Percentiles rank a stretch among this genome's conserved stretches.
Conservation (phyloP, 345 rosid species). For the Lepidium sativum region DNA sequence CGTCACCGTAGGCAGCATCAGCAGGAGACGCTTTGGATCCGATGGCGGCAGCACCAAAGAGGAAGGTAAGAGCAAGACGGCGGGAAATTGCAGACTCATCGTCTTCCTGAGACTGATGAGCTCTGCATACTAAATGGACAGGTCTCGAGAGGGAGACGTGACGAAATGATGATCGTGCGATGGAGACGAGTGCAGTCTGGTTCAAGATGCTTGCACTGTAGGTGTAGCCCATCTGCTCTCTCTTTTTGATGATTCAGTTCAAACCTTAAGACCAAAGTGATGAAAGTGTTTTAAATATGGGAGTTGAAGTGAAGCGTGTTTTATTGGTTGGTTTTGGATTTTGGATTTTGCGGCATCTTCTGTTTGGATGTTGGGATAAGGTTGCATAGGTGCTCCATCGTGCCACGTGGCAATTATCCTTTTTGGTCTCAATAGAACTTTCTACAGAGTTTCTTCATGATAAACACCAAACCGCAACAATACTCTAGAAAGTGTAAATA, state of each 20-base stretch:
- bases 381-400: slow-evolving; percentile 29
- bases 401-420: slow-evolving; percentile 32
- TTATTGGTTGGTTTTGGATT: slow-evolving; percentile 43
- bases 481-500: not conserved
- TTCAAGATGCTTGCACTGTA: slow-evolving; percentile 63
- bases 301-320: slow-evolving; percentile 20
- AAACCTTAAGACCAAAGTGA: slow-evolving; percentile 2
- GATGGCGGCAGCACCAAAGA: slow-evolving; percentile 70
- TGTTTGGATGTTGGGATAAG: slow-evolving; percentile 49
- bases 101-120: slow-evolving; percentile 46
- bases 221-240: too few species aligned
- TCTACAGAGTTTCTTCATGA: not conserved
- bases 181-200: slow-evolving; percentile 46
- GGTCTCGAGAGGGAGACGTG: slow-evolving; percentile 34
- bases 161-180: slow-evolving; percentile 31
- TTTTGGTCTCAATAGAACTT: not conserved
- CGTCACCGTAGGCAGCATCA: slow-evolving; percentile 94
- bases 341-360: slow-evolving; percentile 41
- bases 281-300: not conserved
- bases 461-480: too few species aligned
- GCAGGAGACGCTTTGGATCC: slow-evolving; percentile 89
- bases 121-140: slow-evolving; percentile 50
- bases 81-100: slow-evolving; percentile 42
- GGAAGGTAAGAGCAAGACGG: slow-evolving; percentile 70
- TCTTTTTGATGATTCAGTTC: not conserved